Evolutionary conservation across 2,329 filamentous ascomycete species (phyloP), one percentile per base, ranked within the genome.

Genomic region (Apiospora rasikravindrae): DNA sequence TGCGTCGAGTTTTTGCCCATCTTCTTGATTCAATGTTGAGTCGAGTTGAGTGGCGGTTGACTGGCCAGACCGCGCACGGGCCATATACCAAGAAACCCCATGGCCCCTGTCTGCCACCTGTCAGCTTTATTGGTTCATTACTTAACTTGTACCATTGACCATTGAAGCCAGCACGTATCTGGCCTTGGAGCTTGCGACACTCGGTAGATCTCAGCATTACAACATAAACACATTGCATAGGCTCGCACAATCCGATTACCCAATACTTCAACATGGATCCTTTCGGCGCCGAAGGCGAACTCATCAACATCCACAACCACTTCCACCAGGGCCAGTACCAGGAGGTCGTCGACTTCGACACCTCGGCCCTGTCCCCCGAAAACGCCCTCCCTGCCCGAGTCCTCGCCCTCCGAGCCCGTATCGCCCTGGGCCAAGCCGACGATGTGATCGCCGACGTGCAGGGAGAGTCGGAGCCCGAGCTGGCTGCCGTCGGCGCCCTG

Each of bases 301-400:
- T 93, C 77, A 88, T 93, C 81, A 92, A 91, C 84, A 88, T 93
- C 75, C 90, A 92, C 85, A 92, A 89, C 83, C 83, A 90, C 83
- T 93, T 92, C 84, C 88, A 92, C 82, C 90, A 92, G 82, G 95
- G 94, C 80, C 95, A 97, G 86, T 98, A 94, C 88, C 89, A 94
- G 80, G 88, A 92, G 80, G 95, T 97, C 75, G 83, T 97, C 83
- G 92, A 96, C 85, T 97, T 95, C 84, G 93, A 97, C 83, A 92
- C 91, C 61, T 91, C 92, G 7, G 87, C 91, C 73, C 92, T 98
- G 80, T 96, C 94, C 64, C 77, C 91, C 75, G 90, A 93, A 78
- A 98, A 98, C 84, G 87, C 88, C 67, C 87, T 95, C 19, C 90
- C 94, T 57, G 93, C 94, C 53, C 91, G 91, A 72, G 85, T 98